phyloP scores from a whole-genome alignment of 345 rosid species.

The Pelargonium nanum region DNA sequence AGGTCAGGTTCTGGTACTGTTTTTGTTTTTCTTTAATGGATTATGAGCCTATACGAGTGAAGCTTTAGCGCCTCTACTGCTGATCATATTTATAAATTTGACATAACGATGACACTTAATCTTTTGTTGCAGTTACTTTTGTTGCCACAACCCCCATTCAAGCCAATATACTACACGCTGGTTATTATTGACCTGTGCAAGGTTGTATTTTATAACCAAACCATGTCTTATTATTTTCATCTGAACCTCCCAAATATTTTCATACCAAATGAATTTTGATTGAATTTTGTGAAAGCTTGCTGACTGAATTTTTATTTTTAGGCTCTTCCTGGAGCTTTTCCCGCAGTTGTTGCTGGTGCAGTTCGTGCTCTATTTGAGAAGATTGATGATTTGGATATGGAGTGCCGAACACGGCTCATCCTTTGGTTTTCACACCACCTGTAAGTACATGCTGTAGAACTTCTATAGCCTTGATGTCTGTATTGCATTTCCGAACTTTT shows the following conservation, averaged over 20 bases:
- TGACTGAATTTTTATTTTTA: constrained; percentile 28
- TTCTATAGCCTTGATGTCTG: not conserved
- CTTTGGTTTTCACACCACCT: constrained; percentile 99
- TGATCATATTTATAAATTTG: not conserved
- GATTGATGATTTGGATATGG: constrained; percentile 90
- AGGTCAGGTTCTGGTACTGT: constrained; percentile 36
- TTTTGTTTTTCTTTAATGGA: not conserved
- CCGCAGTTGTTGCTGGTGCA: constrained; percentile 98
- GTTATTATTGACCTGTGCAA: constrained; percentile 98
- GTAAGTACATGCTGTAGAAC: constrained; percentile 37
- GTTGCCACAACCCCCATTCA: constrained; percentile 91
- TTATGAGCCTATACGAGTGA: not conserved
- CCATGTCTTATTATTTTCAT: not conserved
- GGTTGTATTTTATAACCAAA: constrained; percentile 26
- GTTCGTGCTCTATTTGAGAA: constrained; percentile 95
- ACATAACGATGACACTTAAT: no score
- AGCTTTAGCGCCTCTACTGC: not conserved
- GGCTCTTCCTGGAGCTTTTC: constrained; percentile 99
- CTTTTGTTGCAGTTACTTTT: constrained; percentile 74
- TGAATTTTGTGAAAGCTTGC: not conserved
- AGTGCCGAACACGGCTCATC: constrained; percentile 77
- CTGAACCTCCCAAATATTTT: constrained; percentile 7
- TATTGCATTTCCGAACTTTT: no score
- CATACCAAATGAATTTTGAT: no score
- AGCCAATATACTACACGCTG: constrained; percentile 77